phyloP scores from a whole-genome alignment of 352 stramenopile genomes.

The Phytophthora cajani region DNA sequence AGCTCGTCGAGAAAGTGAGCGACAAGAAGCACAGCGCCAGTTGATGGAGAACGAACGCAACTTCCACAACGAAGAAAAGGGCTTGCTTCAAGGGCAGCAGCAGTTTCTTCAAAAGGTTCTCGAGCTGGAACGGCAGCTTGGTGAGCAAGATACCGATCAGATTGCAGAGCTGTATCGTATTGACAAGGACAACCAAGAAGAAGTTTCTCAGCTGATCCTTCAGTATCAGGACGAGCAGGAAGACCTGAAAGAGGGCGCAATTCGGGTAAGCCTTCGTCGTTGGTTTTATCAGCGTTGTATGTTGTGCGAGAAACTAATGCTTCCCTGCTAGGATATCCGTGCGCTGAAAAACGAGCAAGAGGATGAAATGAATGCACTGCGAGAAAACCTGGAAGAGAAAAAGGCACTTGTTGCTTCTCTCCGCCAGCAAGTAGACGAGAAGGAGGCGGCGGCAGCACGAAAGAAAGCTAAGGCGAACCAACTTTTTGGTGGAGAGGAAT shows the following conservation, averaged over 20 bases:
- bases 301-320: not conserved
- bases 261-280: constrained; percentile 42
- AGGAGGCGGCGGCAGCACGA: constrained; percentile 46
- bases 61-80: constrained; percentile 76
- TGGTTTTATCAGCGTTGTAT: not conserved
- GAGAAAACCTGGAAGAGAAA: constrained; percentile 59
- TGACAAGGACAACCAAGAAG: constrained; percentile 60
- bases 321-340: constrained; percentile 48
- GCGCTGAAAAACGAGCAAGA: constrained; percentile 68
- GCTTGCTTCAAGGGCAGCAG: constrained; percentile 68
- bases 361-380: constrained; percentile 52
- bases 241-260: constrained; percentile 63
- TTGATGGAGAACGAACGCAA: constrained; percentile 68
- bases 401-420: constrained; percentile 53
- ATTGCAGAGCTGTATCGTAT: constrained; percentile 71
- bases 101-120: constrained; percentile 67
- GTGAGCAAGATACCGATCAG: constrained; percentile 69
- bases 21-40: constrained; percentile 54
- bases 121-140: constrained; percentile 66
- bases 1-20: constrained; percentile 54
- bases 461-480: constrained; percentile 48
- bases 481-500: constrained; percentile 63
- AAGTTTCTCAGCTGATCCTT: constrained; percentile 47
- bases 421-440: constrained; percentile 60
- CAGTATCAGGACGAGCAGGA: constrained; percentile 67